A percentile compares a stretch with the other conserved stretches of the same genome.
Evolutionary conservation across 1,139 yeast genomes (phyloP).

Genomic region (Torulaspora globosa): DNA sequence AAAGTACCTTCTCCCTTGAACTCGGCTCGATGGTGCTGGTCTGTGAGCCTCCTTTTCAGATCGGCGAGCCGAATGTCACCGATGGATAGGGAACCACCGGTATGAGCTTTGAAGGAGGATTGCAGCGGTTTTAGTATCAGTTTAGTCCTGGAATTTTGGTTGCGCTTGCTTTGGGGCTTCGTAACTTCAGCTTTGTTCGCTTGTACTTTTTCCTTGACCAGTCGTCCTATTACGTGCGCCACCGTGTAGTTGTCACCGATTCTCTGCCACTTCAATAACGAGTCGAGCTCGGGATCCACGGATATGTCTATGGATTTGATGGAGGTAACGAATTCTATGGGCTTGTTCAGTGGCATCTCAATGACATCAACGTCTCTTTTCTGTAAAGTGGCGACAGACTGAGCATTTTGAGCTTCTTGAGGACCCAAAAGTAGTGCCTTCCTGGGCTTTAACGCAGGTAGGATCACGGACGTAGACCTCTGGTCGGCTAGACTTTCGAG

Average conservation of each 20-base stretch:
- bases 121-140: constrained; percentile 31
- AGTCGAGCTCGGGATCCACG: constrained; percentile 64
- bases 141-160: constrained; percentile 22
- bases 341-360: constrained; percentile 41
- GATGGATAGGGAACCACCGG: constrained; percentile 52
- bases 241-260: constrained; percentile 76
- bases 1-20: constrained; percentile 91
- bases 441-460: constrained; percentile 76
- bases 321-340: constrained; percentile 54
- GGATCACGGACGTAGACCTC: constrained; percentile 73
- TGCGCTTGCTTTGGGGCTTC: constrained; percentile 16
- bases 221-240: constrained; percentile 76
- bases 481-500: constrained; percentile 81
- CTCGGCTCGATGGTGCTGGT: constrained; percentile 68
- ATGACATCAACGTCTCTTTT: constrained; percentile 38
- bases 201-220: constrained; percentile 45
- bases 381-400: constrained; percentile 21
- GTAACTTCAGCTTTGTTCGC: constrained; percentile 21
- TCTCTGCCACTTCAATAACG: constrained; percentile 73
- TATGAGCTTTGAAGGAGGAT: constrained; percentile 24
- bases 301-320: constrained; percentile 68
- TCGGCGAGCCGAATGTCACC: constrained; percentile 89
- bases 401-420: constrained; percentile 33
- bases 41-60: constrained; percentile 58
- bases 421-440: constrained; percentile 58